These are phyloP conservation scores for Pseudogymnoascus sp. DNA, from an alignment of 2,329 filamentous ascomycete genomes.

Conservation along the genomic window DNA sequence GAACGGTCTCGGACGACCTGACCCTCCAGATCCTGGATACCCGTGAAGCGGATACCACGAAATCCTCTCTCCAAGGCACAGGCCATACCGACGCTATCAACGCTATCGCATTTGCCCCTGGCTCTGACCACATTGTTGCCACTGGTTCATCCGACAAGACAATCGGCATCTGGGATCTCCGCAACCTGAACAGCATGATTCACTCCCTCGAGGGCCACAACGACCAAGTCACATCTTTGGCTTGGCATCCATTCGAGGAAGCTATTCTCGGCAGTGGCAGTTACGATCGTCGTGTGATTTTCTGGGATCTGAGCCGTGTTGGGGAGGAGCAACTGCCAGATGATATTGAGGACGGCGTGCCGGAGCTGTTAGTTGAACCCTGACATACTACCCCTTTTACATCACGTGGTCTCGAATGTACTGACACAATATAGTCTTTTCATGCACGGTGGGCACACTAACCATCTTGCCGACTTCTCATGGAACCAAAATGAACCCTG, in stretches of 20 bases:
- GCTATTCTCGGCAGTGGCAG: constrained; percentile 84
- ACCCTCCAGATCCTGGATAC: constrained; percentile 88
- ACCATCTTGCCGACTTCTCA: constrained; percentile 91
- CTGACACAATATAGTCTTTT: constrained; percentile 56
- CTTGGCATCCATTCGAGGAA: constrained; percentile 90
- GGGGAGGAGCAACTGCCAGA: constrained; percentile 94
- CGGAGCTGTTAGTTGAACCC: constrained; percentile 67
- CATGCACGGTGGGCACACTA: constrained; percentile 98
- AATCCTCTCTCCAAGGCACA: constrained; percentile 61
- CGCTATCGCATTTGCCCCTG: constrained; percentile 88
- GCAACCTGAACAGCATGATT: constrained; percentile 82
- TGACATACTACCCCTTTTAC: background rate
- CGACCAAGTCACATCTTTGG: constrained; percentile 82
- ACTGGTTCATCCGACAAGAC: constrained; percentile 95
- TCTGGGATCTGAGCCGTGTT: constrained; percentile 90
- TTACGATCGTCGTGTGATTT: constrained; percentile 87
- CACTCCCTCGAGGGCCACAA: constrained; percentile 84
- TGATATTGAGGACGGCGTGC: constrained; percentile 88
- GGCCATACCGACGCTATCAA: constrained; percentile 93
- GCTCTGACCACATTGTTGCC: constrained; percentile 80
- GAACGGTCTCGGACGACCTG: constrained; percentile 89
- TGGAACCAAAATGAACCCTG: constrained; percentile 97
- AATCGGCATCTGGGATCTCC: constrained; percentile 89
- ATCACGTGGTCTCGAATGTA: constrained; percentile 9
- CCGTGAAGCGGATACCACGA: constrained; percentile 59